These are phyloP conservation scores for Croton setiger DNA, from an alignment of 441 rosid genomes.

Conservation along the genomic window DNA sequence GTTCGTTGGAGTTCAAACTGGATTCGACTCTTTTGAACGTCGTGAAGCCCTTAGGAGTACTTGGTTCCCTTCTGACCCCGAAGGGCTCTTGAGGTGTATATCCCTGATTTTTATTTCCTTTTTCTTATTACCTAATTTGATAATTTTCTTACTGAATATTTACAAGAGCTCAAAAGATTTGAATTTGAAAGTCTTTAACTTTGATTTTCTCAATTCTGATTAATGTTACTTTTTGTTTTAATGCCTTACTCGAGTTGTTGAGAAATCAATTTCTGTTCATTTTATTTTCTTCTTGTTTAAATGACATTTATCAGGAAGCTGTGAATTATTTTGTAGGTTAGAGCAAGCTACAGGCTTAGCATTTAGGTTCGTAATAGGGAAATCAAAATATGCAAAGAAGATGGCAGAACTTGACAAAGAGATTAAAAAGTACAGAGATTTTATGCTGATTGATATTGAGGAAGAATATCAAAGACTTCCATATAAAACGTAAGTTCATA, in stretches of 20 bases:
- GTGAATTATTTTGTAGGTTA: slow-evolving; percentile 35
- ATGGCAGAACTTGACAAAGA: slow-evolving; percentile 63
- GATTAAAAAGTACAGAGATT: slow-evolving; percentile 56
- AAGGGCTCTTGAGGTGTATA: slow-evolving; percentile 50
- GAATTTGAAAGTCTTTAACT: background rate
- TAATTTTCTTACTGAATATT: background rate
- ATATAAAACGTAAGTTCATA: slow-evolving; percentile 55
- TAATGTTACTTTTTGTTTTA: no score
- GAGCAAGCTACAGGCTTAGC: slow-evolving; percentile 86
- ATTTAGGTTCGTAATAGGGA: slow-evolving; percentile 70
- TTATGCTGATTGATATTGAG: slow-evolving; percentile 61
- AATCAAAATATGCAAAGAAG: slow-evolving; percentile 52
- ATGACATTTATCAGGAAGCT: background rate
- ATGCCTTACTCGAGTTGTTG: no score
- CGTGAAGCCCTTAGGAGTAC: slow-evolving; percentile 51
- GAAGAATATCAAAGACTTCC: slow-evolving; percentile 66
- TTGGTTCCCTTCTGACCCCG: slow-evolving; percentile 70
- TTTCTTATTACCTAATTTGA: background rate
- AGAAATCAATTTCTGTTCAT: background rate
- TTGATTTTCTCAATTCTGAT: background rate
- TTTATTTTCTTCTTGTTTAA: background rate
- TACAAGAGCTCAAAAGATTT: background rate
- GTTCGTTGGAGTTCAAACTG: slow-evolving; percentile 74
- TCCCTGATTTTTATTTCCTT: background rate
- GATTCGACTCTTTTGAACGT: slow-evolving; percentile 51